Base-by-base conservation (phyloP, 768 basidiomycete species). In the Auricularia sp. region DNA sequence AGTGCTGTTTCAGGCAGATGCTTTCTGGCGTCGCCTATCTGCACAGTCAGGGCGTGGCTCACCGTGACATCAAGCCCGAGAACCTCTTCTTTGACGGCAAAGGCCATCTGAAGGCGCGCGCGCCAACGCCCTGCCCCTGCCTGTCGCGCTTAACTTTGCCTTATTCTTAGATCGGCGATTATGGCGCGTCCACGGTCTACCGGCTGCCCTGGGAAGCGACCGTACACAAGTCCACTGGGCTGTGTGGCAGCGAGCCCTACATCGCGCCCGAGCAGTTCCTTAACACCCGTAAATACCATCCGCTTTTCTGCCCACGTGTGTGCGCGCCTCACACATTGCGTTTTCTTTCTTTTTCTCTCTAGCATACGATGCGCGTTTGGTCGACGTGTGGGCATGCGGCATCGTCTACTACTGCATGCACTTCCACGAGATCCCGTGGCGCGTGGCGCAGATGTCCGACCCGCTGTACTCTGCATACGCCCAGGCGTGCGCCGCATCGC, bases 401-500 rank as follows among this genome's bases (percentile, higher is more conserved):
- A 85, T 99, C 69, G 95, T 99, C 70, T 98, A 96, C 78, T 99
- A 99, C 80, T 99, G 96, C 80, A 83, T 98, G 71, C 94, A 93
- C 76, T 97, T 97, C 81, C 90, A 94, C 74, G 96, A 99, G 75
- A 84, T 99, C 62, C 96, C 96, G 2, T 99, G 97, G 96, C 90
- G 95, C 65, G 92, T 89, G 2, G 96, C 96, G 39, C 95, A 98
- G 73, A 77, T 79, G 18, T 78, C 85, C 8, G 96, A 99, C 73
- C 75, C 81, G 8, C 83, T 96, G 10, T 99, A 93, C 75, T 80
- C 86, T 0, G 79, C 89, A 2, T 99, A 98, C 73, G 82, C 78
- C 37, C 64, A 71, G 2, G 75, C 76, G 2, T 84, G 81, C 68
- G 63, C 45, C 7, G 65, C 68, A 45, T 54, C 67, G 37, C 72